These are phyloP conservation scores for Dactylellina parvicollis DNA, from an alignment of 2,329 filamentous ascomycete genomes.

Conservation along the genomic window DNA sequence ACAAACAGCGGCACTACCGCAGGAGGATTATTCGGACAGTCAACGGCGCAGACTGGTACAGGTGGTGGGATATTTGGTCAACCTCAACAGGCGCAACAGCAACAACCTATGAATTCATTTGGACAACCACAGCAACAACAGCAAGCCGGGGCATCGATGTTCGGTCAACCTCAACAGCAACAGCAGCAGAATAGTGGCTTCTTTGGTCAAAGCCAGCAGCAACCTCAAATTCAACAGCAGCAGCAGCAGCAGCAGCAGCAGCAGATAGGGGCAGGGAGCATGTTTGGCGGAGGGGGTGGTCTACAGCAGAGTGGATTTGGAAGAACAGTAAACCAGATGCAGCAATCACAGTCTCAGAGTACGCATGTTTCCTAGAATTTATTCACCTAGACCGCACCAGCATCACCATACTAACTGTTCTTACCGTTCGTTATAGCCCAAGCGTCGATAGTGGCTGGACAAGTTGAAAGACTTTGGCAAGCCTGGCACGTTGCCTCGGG, in stretches of 20 bases:
- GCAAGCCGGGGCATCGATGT: constrained; percentile 25
- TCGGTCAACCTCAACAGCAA: constrained; percentile 59
- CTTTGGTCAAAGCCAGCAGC: constrained; percentile 51
- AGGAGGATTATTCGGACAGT: constrained; percentile 51
- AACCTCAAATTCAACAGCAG: constrained; percentile 49
- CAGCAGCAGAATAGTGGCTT: constrained; percentile 59
- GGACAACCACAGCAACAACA: constrained; percentile 49
- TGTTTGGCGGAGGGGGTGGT: constrained; percentile 41
- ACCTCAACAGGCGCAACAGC: constrained; percentile 50
- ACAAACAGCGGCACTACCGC: constrained; percentile 51
- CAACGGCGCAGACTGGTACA: constrained; percentile 33
- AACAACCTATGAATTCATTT: constrained; percentile 39
- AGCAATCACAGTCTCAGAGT: constrained; percentile 50
- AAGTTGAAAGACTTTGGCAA: constrained; percentile 74
- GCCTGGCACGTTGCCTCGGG: constrained; percentile 78
- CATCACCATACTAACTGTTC: constrained; percentile 9
- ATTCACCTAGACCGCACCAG: not conserved
- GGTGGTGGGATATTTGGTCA: constrained; percentile 53
- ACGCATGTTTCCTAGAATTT: constrained; percentile 7
- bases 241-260: constrained; percentile 41
- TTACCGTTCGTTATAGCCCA: constrained; percentile 11
- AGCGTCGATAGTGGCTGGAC: constrained; percentile 59
- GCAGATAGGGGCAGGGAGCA: constrained; percentile 27
- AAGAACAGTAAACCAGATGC: constrained; percentile 49
- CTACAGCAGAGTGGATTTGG: constrained; percentile 52